phyloP scores from a whole-genome alignment of 1,139 yeast genomes.

The Casaregolazyma lundiana region DNA sequence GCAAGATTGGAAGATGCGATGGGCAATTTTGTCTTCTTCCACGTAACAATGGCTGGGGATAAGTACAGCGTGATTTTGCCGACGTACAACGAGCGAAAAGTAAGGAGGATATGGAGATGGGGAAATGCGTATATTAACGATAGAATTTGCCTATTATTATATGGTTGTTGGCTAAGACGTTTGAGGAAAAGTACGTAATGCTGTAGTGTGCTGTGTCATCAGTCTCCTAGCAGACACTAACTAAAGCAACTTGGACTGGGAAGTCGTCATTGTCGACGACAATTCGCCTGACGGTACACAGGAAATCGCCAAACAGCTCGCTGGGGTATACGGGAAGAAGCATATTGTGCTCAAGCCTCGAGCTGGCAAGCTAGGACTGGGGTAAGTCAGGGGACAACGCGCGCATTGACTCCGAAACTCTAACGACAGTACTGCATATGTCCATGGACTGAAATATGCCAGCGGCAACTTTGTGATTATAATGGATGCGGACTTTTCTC shows the following conservation, averaged over 20 bases:
- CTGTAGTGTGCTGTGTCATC: background rate
- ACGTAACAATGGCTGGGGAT: slow-evolving; percentile 23
- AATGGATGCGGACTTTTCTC: slow-evolving; percentile 86
- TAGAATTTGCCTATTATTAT: slow-evolving; percentile 65
- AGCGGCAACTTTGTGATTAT: slow-evolving; percentile 74
- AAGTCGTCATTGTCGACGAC: slow-evolving; percentile 73
- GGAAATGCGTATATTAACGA: background rate
- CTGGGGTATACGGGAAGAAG: slow-evolving; percentile 56
- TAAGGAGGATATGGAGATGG: slow-evolving; percentile 16
- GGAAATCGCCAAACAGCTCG: slow-evolving; percentile 62
- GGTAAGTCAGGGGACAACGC: slow-evolving; percentile 28
- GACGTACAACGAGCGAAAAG: slow-evolving; percentile 69
- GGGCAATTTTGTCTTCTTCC: background rate
- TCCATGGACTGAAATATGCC: slow-evolving; percentile 69
- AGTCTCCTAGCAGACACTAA: background rate
- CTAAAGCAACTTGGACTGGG: slow-evolving; percentile 53
- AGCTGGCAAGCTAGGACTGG: slow-evolving; percentile 75
- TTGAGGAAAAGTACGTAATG: slow-evolving; percentile 42
- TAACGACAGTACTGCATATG: slow-evolving; percentile 56
- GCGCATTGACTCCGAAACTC: background rate
- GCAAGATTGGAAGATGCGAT: slow-evolving; percentile 6
- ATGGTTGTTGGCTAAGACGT: slow-evolving; percentile 69
- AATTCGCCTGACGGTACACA: slow-evolving; percentile 83
- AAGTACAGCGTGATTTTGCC: slow-evolving; percentile 77
- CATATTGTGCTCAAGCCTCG: slow-evolving; percentile 67